These are phyloP conservation scores for Podila epigama DNA, from an alignment of 192 early-diverging fungal species.

Conservation along the genomic window DNA sequence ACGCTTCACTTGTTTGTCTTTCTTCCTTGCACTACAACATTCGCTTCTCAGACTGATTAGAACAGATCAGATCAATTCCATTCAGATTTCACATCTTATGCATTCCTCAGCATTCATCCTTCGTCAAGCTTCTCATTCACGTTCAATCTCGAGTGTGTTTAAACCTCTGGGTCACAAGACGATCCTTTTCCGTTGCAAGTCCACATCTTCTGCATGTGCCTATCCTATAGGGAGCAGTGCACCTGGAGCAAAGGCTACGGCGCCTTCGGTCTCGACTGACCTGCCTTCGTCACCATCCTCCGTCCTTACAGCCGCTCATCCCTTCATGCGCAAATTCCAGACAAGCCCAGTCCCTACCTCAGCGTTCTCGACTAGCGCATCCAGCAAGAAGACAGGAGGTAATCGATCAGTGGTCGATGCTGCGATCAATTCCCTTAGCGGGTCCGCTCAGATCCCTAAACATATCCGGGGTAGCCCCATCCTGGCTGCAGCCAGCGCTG, in stretches of 20 bases:
- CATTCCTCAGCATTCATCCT: not conserved
- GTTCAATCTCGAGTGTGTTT: not conserved
- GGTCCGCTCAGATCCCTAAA: not conserved
- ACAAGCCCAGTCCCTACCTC: slow-evolving; percentile 6
- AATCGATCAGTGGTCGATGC: slow-evolving; percentile 8
- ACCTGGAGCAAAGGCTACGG: not conserved
- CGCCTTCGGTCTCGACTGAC: not conserved
- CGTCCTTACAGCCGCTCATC: slow-evolving; percentile 17
- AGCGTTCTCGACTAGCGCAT: slow-evolving; percentile 27
- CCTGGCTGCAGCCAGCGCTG: slow-evolving; percentile 18
- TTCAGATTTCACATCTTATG: not conserved
- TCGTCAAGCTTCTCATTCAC: not conserved
- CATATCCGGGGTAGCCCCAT: slow-evolving; percentile 22
- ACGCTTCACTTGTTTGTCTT: slow-evolving; percentile 2
- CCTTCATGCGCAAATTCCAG: slow-evolving; percentile 42
- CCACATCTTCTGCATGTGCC: not conserved
- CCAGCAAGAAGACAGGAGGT: not conserved
- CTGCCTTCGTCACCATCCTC: slow-evolving; percentile 6
- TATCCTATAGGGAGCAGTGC: not conserved
- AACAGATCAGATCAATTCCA: not conserved
- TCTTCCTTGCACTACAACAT: not conserved
- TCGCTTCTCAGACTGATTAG: too few species aligned
- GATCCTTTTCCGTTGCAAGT: not conserved
- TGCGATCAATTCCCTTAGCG: slow-evolving; percentile 4
- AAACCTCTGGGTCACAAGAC: not conserved